Conservation (phyloP, 2,329 filamentous ascomycete genomes). For the Aspergillus novoparasiticus region DNA sequence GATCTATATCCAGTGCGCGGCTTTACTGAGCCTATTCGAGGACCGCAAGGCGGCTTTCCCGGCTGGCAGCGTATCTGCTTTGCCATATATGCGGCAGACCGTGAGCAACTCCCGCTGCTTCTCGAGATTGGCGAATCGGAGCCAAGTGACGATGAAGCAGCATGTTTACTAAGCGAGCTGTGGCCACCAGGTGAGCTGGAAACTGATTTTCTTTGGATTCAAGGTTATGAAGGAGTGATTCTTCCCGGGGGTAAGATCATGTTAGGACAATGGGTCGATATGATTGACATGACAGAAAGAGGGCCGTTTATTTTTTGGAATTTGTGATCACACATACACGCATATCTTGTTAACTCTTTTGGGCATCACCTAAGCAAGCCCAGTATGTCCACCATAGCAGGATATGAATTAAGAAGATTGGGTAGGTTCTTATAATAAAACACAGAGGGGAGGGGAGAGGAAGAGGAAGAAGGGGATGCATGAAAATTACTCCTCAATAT, state of each 20-base stretch:
- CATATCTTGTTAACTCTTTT: background rate
- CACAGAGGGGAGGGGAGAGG: slow-evolving; percentile 12
- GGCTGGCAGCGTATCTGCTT: slow-evolving; percentile 44
- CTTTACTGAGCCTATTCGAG: slow-evolving; percentile 35
- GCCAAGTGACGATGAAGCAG: background rate
- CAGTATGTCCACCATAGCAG: background rate
- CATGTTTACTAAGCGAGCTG: slow-evolving; percentile 13
- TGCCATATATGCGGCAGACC: slow-evolving; percentile 32
- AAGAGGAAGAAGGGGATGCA: slow-evolving; percentile 15
- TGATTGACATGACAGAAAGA: slow-evolving; percentile 22
- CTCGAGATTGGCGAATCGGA: slow-evolving; percentile 14
- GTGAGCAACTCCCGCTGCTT: slow-evolving; percentile 20
- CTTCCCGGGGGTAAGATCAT: slow-evolving; percentile 52
- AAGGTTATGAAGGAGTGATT: slow-evolving; percentile 52
- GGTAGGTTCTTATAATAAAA: background rate
- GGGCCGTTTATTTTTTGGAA: slow-evolving; percentile 41
- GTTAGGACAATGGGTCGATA: slow-evolving; percentile 51
- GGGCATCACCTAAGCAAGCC: background rate
- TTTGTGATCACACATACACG: slow-evolving; percentile 10
- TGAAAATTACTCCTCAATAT: slow-evolving; percentile 74
- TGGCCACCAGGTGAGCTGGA: slow-evolving; percentile 20
- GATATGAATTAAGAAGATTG: background rate
- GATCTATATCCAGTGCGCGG: slow-evolving; percentile 32
- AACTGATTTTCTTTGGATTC: slow-evolving; percentile 37
- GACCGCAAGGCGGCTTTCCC: slow-evolving; percentile 30